Percentiles rank a stretch among this genome's conserved stretches.
phyloP scores from a whole-genome alignment of 805 yeast genomes.

The Ogataea glucozyma region DNA sequence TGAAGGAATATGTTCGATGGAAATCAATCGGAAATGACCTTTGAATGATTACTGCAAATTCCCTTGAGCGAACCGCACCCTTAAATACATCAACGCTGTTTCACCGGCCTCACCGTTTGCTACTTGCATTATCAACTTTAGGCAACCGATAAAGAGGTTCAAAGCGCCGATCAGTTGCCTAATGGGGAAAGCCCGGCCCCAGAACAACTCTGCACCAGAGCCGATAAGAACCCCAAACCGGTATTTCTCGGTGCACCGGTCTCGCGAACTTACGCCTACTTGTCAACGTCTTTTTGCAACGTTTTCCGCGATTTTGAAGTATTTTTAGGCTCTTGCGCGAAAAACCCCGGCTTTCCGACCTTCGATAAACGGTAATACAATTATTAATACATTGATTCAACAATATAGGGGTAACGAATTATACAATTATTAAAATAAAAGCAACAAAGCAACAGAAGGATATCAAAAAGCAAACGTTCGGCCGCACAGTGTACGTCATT shows the following conservation, averaged over 20 bases:
- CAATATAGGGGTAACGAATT: not conserved
- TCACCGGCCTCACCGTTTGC: constrained; percentile 1
- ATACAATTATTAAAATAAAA: not conserved
- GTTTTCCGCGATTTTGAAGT: too few relatives aligned
- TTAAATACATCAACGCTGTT: not conserved
- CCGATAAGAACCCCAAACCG: not conserved
- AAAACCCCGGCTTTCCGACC: not conserved
- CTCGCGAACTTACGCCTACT: not conserved
- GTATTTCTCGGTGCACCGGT: constrained; percentile 3
- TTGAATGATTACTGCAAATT: not conserved
- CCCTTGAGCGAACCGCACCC: not conserved
- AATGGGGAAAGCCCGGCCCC: constrained; percentile 1
- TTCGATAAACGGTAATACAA: not conserved
- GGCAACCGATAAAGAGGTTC: not conserved
- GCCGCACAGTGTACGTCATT: too few relatives aligned
- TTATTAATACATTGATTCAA: constrained; percentile 1
- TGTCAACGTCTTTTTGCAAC: too few relatives aligned
- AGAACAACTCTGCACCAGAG: not conserved
- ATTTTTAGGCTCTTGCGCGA: not conserved
- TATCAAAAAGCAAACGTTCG: too few relatives aligned
- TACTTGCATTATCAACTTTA: constrained; percentile 1
- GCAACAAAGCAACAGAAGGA: not conserved
- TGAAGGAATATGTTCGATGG: too few relatives aligned
- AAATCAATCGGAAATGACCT: too few relatives aligned
- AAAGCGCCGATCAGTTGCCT: constrained; percentile 3